A percentile compares a stretch with the other conserved stretches of the same genome.
These are phyloP conservation scores for Cyclocybe aegerita DNA, from an alignment of 768 basidiomycete genomes.

Conservation along the genomic window DNA sequence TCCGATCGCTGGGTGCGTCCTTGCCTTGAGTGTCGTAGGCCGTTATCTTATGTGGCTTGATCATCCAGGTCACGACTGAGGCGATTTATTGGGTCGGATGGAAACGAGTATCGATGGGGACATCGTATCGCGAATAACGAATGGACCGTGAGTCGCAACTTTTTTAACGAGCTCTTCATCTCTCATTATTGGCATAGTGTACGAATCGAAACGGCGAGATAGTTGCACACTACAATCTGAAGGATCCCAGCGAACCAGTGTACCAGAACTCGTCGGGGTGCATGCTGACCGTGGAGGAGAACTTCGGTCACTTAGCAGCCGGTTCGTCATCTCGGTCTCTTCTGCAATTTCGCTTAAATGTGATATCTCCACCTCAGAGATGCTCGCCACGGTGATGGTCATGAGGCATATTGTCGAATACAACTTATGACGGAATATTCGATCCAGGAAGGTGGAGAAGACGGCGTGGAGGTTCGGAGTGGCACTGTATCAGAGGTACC, in stretches of 20 bases:
- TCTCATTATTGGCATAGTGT: conserved; percentile 40
- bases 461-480: no score
- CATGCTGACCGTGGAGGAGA: conserved; percentile 63
- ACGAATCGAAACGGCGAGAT: conserved; percentile 48
- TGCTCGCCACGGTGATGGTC: conserved; percentile 60
- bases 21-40: neutral
- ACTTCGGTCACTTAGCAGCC: conserved; percentile 51
- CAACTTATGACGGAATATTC: conserved; percentile 7
- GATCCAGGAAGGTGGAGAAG: no score
- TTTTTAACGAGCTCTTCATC: neutral
- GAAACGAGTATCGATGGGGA: conserved; percentile 62
- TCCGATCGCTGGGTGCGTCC: conserved; percentile 39
- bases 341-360: neutral
- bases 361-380: conserved; percentile 36
- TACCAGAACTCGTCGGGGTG: conserved; percentile 58
- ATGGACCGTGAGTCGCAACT: conserved; percentile 53
- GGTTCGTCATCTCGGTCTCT: conserved; percentile 37
- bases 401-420: conserved; percentile 61
- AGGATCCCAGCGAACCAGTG: conserved; percentile 51
- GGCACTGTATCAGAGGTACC: no score
- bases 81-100: conserved; percentile 59
- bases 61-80: conserved; percentile 41
- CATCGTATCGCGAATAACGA: conserved; percentile 49
- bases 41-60: neutral
- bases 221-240: conserved; percentile 62